Evolutionary conservation across 2,329 filamentous ascomycete species (phyloP).

Genomic region (Exophiala sp.): DNA sequence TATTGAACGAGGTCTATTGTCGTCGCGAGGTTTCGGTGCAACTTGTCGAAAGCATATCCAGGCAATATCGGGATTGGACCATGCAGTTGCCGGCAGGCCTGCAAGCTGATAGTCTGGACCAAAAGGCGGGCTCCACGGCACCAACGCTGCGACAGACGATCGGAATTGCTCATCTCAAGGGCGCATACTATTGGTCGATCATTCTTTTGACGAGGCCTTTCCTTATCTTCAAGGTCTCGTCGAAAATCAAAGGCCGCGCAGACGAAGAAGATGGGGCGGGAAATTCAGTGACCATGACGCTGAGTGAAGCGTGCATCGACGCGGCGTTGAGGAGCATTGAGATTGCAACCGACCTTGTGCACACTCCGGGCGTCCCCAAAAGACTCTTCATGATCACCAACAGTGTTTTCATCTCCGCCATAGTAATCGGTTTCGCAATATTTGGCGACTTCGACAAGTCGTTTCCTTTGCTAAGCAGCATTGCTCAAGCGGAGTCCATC

Average conservation of each 20-base stretch:
- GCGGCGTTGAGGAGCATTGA: constrained; percentile 37
- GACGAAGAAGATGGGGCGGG: constrained; percentile 18
- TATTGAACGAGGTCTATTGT: constrained; percentile 43
- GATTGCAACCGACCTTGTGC: constrained; percentile 28
- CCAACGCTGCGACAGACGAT: constrained; percentile 36
- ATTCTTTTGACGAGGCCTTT: constrained; percentile 54
- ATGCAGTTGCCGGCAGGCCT: constrained; percentile 42
- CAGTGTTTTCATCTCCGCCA: constrained; percentile 26
- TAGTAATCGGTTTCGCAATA: constrained; percentile 30
- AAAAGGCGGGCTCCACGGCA: constrained; percentile 29
- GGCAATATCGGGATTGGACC: constrained; percentile 43
- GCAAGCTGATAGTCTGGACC: constrained; percentile 44
- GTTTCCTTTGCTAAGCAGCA: constrained; percentile 29
- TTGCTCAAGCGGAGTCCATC: constrained; percentile 27
- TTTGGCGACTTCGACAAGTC: constrained; percentile 29
- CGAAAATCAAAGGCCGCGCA: constrained; percentile 23
- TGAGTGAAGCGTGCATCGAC: constrained; percentile 43
- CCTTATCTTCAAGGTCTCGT: constrained; percentile 50
- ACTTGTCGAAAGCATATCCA: constrained; percentile 41
- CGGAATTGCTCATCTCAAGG: constrained; percentile 49
- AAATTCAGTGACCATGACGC: constrained; percentile 26
- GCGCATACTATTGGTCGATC: constrained; percentile 54
- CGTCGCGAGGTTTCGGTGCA: constrained; percentile 42
- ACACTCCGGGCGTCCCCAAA: constrained; percentile 25
- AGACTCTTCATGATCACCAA: constrained; percentile 28